Evolutionary conservation across 2,329 filamentous ascomycete genomes (phyloP).

Genomic region (Clathrospora elynae): DNA sequence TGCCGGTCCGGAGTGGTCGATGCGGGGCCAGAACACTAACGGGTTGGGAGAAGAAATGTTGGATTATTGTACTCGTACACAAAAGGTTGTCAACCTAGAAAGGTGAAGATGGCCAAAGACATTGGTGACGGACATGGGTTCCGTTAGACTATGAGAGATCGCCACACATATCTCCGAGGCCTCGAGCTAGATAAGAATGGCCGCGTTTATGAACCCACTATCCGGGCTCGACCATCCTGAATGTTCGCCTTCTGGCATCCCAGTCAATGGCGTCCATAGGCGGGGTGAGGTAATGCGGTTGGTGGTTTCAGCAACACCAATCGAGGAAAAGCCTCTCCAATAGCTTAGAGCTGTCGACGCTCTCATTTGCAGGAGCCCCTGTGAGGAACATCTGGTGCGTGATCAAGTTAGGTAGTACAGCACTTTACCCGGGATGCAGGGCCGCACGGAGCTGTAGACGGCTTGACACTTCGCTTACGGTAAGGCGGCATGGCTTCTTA

Average conservation of each 20-base stretch:
- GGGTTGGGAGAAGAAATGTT: background rate
- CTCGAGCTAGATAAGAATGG: slow-evolving; percentile 13
- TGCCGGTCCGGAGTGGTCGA: slow-evolving; percentile 3
- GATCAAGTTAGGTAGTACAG: slow-evolving; percentile 19
- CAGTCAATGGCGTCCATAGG: slow-evolving; percentile 17
- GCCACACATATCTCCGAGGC: slow-evolving; percentile 16
- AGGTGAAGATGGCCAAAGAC: background rate
- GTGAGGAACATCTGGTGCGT: slow-evolving; percentile 16
- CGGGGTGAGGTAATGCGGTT: slow-evolving; percentile 23
- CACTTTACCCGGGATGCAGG: slow-evolving; percentile 41
- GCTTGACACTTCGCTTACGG: slow-evolving; percentile 25
- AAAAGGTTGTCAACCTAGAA: background rate
- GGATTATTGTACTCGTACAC: background rate
- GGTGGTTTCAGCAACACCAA: slow-evolving; percentile 28
- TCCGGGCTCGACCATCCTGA: slow-evolving; percentile 15
- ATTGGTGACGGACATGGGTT: slow-evolving; percentile 14
- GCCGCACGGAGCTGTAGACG: slow-evolving; percentile 31
- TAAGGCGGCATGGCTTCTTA: slow-evolving; percentile 19
- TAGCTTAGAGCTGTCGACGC: slow-evolving; percentile 4
- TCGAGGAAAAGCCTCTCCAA: slow-evolving; percentile 20
- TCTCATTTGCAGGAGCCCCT: slow-evolving; percentile 25
- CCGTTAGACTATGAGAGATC: slow-evolving; percentile 17
- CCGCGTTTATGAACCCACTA: slow-evolving; percentile 18
- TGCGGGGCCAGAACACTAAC: slow-evolving; percentile 1
- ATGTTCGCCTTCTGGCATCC: slow-evolving; percentile 15